phyloP scores from a whole-genome alignment of 257 asterid species.

The Forsythia suspensa region DNA sequence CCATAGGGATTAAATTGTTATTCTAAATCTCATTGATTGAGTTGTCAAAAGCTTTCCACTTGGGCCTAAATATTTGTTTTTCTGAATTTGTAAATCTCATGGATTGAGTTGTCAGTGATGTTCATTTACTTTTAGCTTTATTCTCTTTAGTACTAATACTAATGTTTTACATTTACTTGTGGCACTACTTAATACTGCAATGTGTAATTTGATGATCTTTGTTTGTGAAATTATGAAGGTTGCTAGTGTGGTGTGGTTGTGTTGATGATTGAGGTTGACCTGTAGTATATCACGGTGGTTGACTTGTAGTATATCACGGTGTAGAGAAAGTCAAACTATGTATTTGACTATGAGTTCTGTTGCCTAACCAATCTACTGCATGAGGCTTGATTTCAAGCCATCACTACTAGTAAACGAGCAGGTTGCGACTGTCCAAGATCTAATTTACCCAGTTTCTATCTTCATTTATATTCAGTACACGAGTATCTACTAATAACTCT shows the following conservation, averaged over 20 bases:
- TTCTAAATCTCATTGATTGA: too few relatives aligned
- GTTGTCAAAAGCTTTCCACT: too few relatives aligned
- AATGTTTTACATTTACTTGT: not conserved
- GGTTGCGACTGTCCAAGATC: not conserved
- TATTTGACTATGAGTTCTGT: not conserved
- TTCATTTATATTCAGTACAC: not conserved
- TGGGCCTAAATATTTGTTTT: not conserved
- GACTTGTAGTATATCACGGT: too few relatives aligned
- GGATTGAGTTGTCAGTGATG: not conserved
- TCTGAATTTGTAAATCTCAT: not conserved
- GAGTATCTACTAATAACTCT: not conserved
- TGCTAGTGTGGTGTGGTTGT: not conserved
- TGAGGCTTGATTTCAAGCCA: not conserved
- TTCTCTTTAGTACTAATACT: not conserved
- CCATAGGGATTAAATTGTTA: not conserved
- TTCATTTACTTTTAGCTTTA: not conserved
- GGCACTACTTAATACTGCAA: not conserved
- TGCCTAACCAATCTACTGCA: not conserved
- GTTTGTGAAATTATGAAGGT: not conserved
- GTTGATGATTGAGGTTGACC: too few relatives aligned
- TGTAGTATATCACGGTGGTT: too few relatives aligned
- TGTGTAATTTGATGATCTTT: not conserved
- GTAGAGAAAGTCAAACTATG: not conserved
- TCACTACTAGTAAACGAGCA: not conserved
- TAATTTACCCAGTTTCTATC: not conserved